Evolutionary conservation across 2,329 filamentous ascomycete genomes (phyloP).

Genomic region (Dryadomyces quercus-mongolicae): DNA sequence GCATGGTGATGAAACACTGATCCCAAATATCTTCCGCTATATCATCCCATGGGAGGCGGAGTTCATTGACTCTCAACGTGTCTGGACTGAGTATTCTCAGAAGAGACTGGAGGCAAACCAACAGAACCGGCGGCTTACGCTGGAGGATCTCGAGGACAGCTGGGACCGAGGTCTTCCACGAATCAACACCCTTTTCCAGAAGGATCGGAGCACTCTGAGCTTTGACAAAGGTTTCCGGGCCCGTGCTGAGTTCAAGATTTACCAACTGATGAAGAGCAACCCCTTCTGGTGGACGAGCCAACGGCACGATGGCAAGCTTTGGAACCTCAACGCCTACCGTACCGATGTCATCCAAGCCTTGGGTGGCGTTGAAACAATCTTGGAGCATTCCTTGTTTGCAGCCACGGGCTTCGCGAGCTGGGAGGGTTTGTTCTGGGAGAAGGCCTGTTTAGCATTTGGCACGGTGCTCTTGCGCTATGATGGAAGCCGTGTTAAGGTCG

Average conservation of each 20-base stretch:
- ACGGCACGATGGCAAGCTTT: slow-evolving; percentile 90
- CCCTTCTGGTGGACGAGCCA: slow-evolving; percentile 99
- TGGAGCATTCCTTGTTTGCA: slow-evolving; percentile 94
- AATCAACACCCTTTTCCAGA: slow-evolving; percentile 98
- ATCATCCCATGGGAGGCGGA: slow-evolving; percentile 99
- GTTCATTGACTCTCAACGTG: slow-evolving; percentile 96
- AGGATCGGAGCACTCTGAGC: slow-evolving; percentile 89
- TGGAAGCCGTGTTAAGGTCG: slow-evolving; percentile 29
- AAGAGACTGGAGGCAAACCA: slow-evolving; percentile 95
- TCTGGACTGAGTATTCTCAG: slow-evolving; percentile 98
- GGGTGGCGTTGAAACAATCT: slow-evolving; percentile 92
- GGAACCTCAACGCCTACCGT: slow-evolving; percentile 81
- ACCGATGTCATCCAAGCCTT: slow-evolving; percentile 95
- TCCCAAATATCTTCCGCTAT: slow-evolving; percentile 98
- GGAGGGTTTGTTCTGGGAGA: slow-evolving; percentile 92
- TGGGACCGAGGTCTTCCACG: slow-evolving; percentile 96
- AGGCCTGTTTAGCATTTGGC: slow-evolving; percentile 28
- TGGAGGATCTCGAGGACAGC: slow-evolving; percentile 94
- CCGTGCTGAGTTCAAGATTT: slow-evolving; percentile 93
- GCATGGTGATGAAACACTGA: slow-evolving; percentile 92
- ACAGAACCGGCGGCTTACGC: slow-evolving; percentile 84
- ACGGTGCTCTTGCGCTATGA: slow-evolving; percentile 22
- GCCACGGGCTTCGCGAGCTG: slow-evolving; percentile 93
- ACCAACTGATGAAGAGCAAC: slow-evolving; percentile 98
- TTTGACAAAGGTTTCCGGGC: slow-evolving; percentile 98